A percentile compares a stretch with the other conserved stretches of the same genome.
Conservation (phyloP, 2,329 filamentous ascomycete species). For the Beauveria rudraprayagi region DNA sequence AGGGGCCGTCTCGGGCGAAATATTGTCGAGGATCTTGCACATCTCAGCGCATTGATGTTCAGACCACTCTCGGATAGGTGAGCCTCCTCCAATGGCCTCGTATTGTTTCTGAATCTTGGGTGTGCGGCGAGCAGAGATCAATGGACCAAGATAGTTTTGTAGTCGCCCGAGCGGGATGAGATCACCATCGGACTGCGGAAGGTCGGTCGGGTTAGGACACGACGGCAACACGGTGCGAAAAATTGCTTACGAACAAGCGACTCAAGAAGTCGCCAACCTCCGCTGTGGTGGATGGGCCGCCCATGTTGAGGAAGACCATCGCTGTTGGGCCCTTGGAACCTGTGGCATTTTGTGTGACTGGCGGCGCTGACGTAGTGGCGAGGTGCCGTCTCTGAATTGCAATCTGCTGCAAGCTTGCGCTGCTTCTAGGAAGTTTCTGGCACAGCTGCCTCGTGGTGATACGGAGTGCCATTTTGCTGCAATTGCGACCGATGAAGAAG, state of each 20-base stretch:
- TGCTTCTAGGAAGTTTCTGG: conserved; percentile 17
- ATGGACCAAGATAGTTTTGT: conserved; percentile 81
- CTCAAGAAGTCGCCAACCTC: conserved; percentile 88
- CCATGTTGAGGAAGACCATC: conserved; percentile 99
- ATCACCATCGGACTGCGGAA: conserved; percentile 71
- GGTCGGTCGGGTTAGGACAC: conserved; percentile 12
- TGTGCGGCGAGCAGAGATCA: conserved; percentile 79
- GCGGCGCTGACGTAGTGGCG: conserved; percentile 46
- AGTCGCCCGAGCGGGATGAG: conserved; percentile 90
- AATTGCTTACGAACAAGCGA: conserved; percentile 70
- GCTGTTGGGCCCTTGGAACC: conserved; percentile 76
- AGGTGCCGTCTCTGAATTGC: conserved; percentile 25
- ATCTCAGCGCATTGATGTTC: conserved; percentile 90
- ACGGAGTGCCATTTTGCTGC: conserved; percentile 30
- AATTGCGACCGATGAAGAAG: not conserved
- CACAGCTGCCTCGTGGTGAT: conserved; percentile 31
- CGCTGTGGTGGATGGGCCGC: conserved; percentile 77
- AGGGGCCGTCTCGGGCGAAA: conserved; percentile 85
- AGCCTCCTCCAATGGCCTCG: conserved; percentile 90
- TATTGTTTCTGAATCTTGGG: conserved; percentile 98
- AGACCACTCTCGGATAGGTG: conserved; percentile 95
- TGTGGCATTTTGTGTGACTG: conserved; percentile 69
- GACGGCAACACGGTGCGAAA: conserved; percentile 2
- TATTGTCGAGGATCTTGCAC: conserved; percentile 92
- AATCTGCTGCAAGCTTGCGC: conserved; percentile 22